Evolutionary conservation across 1,284 basidiomycete genomes (phyloP), one percentile per base, ranked within the genome.

Genomic region (Vanrija humicola): DNA sequence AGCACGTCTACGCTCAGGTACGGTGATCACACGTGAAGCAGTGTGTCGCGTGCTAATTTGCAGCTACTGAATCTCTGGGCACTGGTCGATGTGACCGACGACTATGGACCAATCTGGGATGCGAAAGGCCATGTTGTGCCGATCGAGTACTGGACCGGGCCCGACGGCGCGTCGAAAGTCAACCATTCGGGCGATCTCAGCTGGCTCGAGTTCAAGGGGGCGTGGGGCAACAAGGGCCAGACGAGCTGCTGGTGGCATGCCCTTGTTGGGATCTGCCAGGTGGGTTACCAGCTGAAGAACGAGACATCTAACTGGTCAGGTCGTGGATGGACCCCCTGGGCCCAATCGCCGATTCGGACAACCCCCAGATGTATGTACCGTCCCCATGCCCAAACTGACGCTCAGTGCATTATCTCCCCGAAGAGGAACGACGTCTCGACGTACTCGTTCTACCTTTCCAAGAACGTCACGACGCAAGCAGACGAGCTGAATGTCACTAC

Each of bases 71-170:
- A 61, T 38, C 42, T 71, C 9, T 69, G 72, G 67, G 58, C 64
- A 18, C 60, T 76, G 14, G 64, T 70, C 46, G 74, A 76, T 52
- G 48, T 63, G 15, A 71, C 72, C 15, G 72, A 73, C 49, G 72
- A 73, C 52, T 25, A 58, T 1, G 74, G 74, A 1, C 56, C 71
- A 2, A 58, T 74, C 14, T 76, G 74, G 74, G 71, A 76, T 57
- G 71, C 72, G 5, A 61, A 66, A 51, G 62, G 58, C 2, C 63
- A 62, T 9, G 68, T 75, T 21, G 63, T 72, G 3, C 57, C 68
- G 2, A 57, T 65, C 21, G 65, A 67, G n/a, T 76, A 64, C 50
- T 76, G 70, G 68, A 53, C 61, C 19, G 61, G 62, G 1, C 63
- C 66, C 6, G 49, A 63, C 15, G 46, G 38, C 5, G 54, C 66